Conservation (phyloP, 1,284 basidiomycete genomes). For the Sphagnurus paluster region DNA sequence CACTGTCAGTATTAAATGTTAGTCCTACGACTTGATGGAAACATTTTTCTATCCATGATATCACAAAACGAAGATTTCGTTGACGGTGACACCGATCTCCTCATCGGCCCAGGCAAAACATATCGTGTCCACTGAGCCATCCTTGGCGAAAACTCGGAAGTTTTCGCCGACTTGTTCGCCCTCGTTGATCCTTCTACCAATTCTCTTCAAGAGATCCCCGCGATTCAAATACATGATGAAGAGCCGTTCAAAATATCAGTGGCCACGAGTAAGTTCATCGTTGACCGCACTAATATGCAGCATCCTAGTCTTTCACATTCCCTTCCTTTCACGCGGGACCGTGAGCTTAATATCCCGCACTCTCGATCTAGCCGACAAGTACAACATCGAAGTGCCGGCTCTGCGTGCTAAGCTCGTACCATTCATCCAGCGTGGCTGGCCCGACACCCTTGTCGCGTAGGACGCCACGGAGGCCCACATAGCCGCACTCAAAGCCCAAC, state of each 20-base stretch:
- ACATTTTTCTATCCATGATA: too few species aligned
- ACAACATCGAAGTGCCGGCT: slow-evolving; percentile 3
- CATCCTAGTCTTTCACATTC: slow-evolving; percentile 11
- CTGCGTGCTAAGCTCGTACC: slow-evolving; percentile 9
- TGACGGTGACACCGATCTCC: slow-evolving; percentile 11
- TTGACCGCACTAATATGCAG: neutral
- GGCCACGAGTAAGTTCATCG: slow-evolving; percentile 7
- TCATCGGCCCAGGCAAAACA: neutral
- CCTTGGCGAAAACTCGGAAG: slow-evolving; percentile 6
- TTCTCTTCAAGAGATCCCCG: slow-evolving; percentile 1
- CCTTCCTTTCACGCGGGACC: slow-evolving; percentile 2
- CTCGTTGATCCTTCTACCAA: slow-evolving; percentile 3
- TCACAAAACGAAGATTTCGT: too few species aligned
- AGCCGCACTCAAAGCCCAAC: neutral
- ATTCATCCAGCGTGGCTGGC: slow-evolving; percentile 14
- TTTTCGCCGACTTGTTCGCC: slow-evolving; percentile 16
- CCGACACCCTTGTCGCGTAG: slow-evolving; percentile 9
- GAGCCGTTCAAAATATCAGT: slow-evolving; percentile 7
- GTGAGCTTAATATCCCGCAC: slow-evolving; percentile 9
- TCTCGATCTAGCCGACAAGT: slow-evolving; percentile 12
- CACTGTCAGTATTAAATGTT: too few species aligned
- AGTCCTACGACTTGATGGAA: too few species aligned
- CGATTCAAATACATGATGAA: slow-evolving; percentile 10
- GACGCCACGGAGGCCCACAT: slow-evolving; percentile 12
- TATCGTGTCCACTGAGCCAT: slow-evolving; percentile 11